These are phyloP conservation scores for Aspergillus tubingensis DNA, from an alignment of 2,329 filamentous ascomycete genomes.

Conservation along the genomic window DNA sequence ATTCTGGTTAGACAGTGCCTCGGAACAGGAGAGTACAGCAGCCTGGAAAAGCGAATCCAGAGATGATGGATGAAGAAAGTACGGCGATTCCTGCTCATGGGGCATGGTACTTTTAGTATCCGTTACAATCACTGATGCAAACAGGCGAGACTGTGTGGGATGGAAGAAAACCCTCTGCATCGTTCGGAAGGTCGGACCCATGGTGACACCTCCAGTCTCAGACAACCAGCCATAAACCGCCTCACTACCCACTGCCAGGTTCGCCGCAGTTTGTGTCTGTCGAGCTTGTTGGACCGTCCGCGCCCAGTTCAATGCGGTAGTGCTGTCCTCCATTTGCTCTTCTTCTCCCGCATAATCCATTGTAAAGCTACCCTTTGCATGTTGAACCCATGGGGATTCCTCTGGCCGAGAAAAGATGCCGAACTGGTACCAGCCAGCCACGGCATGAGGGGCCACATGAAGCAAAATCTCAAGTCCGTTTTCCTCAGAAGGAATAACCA, in stretches of 20 bases:
- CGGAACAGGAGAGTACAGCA: constrained; percentile 22
- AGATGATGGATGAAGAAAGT: constrained; percentile 24
- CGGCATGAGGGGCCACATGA: constrained; percentile 18
- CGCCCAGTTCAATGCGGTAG: no score
- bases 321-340: no score
- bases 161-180: constrained; percentile 3
- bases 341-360: background rate
- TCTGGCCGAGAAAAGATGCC: constrained; percentile 21
- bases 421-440: constrained; percentile 24
- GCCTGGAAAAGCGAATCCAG: constrained; percentile 27
- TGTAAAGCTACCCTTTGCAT: constrained; percentile 21
- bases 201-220: constrained; percentile 20
- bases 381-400: constrained; percentile 18
- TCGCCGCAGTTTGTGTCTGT: no score
- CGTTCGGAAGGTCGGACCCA: constrained; percentile 22
- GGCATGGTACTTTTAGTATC: constrained; percentile 21
- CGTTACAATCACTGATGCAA: constrained; percentile 15
- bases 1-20: constrained; percentile 17
- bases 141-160: constrained; percentile 11
- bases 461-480: constrained; percentile 22
- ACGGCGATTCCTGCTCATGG: constrained; percentile 17
- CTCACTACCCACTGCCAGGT: background rate
- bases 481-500: constrained; percentile 24
- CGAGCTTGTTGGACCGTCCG: no score
- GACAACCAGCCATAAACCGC: constrained; percentile 25